Evolutionary conservation across 495 filamentous ascomycete genomes (phyloP).

Genomic region (Venustampulla echinocandica): DNA sequence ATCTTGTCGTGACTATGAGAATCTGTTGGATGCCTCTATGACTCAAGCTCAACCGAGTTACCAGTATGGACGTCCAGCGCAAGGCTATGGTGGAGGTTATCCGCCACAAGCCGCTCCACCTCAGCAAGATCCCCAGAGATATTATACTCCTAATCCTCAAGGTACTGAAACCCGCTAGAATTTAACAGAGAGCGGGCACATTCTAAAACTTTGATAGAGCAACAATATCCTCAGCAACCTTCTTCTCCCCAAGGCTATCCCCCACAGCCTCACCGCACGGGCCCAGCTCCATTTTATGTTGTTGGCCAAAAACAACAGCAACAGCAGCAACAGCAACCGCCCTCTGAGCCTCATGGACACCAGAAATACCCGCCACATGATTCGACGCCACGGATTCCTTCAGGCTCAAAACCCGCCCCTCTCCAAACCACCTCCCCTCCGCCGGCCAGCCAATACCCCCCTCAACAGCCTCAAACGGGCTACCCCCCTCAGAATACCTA

Average conservation of each 20-base stretch:
- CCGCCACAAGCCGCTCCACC: conserved; percentile 40
- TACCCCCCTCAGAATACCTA: conserved; percentile 63
- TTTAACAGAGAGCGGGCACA: conserved; percentile 23
- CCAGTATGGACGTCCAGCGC: conserved; percentile 29
- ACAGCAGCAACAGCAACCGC: conserved; percentile 36
- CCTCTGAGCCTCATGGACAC: conserved; percentile 19
- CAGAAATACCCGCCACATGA: conserved; percentile 26
- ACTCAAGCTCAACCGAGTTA: conserved; percentile 65
- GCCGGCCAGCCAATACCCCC: conserved; percentile 31
- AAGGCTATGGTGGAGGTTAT: conserved; percentile 29
- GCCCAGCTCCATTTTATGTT: conserved; percentile 32
- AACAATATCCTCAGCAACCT: conserved; percentile 25
- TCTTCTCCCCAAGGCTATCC: conserved; percentile 24
- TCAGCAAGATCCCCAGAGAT: conserved; percentile 58
- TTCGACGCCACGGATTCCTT: conserved; percentile 33
- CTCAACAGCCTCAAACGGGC: conserved; percentile 30
- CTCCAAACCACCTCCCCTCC: conserved; percentile 37
- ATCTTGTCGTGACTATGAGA: conserved; percentile 90
- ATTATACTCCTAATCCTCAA: conserved; percentile 51
- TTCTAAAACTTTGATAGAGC: conserved; percentile 23
- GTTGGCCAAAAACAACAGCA: conserved; percentile 19
- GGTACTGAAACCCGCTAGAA: conserved; percentile 29
- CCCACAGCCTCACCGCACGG: conserved; percentile 22
- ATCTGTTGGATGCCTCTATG: conserved; percentile 93
- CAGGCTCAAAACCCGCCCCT: conserved; percentile 35